Evolutionary conservation across 805 yeast species (phyloP).

Genomic region (Diddensiella transvaalensis): DNA sequence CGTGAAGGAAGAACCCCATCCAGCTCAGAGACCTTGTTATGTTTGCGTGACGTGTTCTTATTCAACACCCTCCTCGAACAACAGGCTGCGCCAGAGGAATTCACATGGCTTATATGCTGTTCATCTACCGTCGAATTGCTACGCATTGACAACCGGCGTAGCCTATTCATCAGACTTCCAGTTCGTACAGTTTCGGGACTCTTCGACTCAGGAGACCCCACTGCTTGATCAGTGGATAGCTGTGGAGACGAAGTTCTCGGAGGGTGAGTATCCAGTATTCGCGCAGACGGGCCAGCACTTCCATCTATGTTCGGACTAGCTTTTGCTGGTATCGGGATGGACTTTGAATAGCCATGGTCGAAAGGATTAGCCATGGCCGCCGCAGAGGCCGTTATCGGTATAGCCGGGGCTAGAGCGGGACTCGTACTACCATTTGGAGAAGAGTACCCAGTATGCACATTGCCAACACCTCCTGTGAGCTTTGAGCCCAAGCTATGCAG

Average conservation of each 20-base stretch:
- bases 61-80: slow-evolving; percentile 41
- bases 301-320: neutral
- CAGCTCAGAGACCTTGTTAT: slow-evolving; percentile 16
- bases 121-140: slow-evolving; percentile 3
- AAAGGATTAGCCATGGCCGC: neutral
- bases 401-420: no score
- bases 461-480: neutral
- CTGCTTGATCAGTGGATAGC: slow-evolving; percentile 14
- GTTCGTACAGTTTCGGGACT: slow-evolving; percentile 8
- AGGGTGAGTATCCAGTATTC: slow-evolving; percentile 4
- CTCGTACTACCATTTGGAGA: no score
- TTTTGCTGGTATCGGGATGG: neutral
- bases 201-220: slow-evolving; percentile 5
- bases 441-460: no score
- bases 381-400: no score
- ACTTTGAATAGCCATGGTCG: neutral
- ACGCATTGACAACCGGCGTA: slow-evolving; percentile 20
- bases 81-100: neutral
- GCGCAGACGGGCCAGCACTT: neutral
- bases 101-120: neutral
- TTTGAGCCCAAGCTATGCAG: slow-evolving; percentile 6
- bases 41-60: slow-evolving; percentile 41
- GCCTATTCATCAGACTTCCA: slow-evolving; percentile 18
- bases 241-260: slow-evolving; percentile 18
- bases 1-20: slow-evolving; percentile 42